phyloP scores from a whole-genome alignment of 2,329 filamentous ascomycete species.

The Calonectria multiphialidica region DNA sequence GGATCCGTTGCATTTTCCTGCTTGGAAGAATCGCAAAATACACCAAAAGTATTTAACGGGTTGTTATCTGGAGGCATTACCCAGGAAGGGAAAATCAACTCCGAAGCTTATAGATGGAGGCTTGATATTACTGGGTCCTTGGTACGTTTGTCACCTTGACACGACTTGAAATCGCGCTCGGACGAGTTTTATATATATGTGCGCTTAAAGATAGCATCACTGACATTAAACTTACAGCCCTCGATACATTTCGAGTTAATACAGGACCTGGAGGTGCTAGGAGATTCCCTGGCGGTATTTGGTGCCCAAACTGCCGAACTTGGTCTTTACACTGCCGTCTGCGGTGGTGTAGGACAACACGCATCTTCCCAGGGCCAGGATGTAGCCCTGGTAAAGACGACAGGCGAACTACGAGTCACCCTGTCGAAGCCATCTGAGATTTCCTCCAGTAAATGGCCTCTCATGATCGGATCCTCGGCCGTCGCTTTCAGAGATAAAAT shows the following conservation, averaged over 20 bases:
- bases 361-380: constrained; percentile 44
- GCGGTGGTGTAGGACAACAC: constrained; percentile 49
- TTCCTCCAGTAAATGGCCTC: constrained; percentile 55
- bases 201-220: not conserved
- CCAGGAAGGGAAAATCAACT: constrained; percentile 70
- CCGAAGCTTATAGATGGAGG: constrained; percentile 75
- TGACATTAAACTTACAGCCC: constrained; percentile 34
- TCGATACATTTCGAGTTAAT: constrained; percentile 41
- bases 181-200: not conserved
- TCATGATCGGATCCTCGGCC: constrained; percentile 78
- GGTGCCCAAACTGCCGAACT: constrained; percentile 45
- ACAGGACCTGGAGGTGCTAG: constrained; percentile 4
- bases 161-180: not conserved
- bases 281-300: constrained; percentile 44
- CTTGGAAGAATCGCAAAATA: constrained; percentile 21
- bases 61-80: constrained; percentile 80
- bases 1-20: constrained; percentile 56
- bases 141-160: constrained; percentile 45
- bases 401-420: constrained; percentile 42
- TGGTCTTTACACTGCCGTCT: constrained; percentile 40
- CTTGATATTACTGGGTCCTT: constrained; percentile 55
- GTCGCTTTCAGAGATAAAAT: constrained; percentile 62
- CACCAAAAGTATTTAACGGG: constrained; percentile 61
- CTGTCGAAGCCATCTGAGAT: constrained; percentile 17
- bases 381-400: constrained; percentile 37